Base-by-base conservation (phyloP, 352 stramenopile species). In the Phytophthora megakarya region DNA sequence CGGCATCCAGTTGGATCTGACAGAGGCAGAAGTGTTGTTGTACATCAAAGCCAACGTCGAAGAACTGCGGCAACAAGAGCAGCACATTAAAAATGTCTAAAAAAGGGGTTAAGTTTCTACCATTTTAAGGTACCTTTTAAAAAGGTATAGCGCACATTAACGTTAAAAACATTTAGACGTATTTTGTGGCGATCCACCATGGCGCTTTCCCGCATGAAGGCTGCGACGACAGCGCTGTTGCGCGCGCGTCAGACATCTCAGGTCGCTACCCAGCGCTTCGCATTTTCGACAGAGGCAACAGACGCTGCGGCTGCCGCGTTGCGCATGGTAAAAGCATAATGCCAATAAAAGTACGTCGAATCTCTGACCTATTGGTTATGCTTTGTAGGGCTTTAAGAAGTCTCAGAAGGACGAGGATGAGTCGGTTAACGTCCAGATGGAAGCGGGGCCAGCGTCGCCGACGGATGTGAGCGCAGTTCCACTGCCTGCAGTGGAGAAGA, bases 1-100 rank as follows among this genome's bases (percentile, higher is more conserved):
- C 58, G 79, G 83, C 44, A 60, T 92, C 13, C 78, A 89, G 47
- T 57, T 90, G 50, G 83, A 92, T 32, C 61, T 90, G 46, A 80
- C 54, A 30, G 81, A 92, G 19, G 61, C 78, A 7, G 83, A 92
- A 48, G 55, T 92, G 22, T 53, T 80, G 39, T 65, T 89, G 16
- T 85, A 88, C 61, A 75, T 88, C 51, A 88, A 87, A 45, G 78
- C 79, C 16, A 89, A 92, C 67, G 67, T 89, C 40, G 79, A 92
- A 21, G 83, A 90, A 54, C 57, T 87, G 39, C 73, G 78, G 1
- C 64, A 75, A 4, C 65, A 73, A 15, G 65, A 79, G 37, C 62
- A 56, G 22, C 12, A 53, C n/a, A 7, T 6, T 40, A 44, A 13
- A 57, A 18, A 58, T 63, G 33, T 42, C 21, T n/a, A n/a, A n/a